Evolutionary conservation across 768 basidiomycete species (phyloP).

Genomic region (Russula olivacea): DNA sequence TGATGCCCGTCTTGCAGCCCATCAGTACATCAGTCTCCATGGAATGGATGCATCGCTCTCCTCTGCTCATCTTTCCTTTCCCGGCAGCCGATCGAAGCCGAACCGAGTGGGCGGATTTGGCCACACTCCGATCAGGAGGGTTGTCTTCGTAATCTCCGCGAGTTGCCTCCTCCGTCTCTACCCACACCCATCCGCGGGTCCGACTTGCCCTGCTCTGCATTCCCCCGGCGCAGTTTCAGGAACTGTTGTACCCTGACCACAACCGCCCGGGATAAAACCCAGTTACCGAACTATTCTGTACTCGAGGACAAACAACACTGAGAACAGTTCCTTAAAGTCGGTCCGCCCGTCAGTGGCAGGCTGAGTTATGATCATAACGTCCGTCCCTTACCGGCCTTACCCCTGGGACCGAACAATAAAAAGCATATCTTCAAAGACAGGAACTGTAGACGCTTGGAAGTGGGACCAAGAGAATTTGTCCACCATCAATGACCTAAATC

Average conservation of each 20-base stretch:
- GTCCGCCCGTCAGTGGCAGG: no score
- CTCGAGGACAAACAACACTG: not conserved
- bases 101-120: conserved; percentile 4
- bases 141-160: conserved; percentile 23
- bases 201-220: not conserved
- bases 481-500: not conserved
- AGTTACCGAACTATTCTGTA: not conserved
- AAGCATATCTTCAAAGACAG: not conserved
- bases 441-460: not conserved
- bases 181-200: conserved; percentile 13
- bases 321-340: not conserved
- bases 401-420: not conserved
- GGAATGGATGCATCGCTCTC: not conserved
- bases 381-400: no score
- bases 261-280: not conserved
- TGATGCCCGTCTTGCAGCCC: no score
- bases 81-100: not conserved
- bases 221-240: not conserved
- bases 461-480: not conserved
- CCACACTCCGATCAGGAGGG: conserved; percentile 21
- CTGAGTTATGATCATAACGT: not conserved
- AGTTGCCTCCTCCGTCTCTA: conserved; percentile 4
- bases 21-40: not conserved
- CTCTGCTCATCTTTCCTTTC: conserved; percentile 11
- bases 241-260: not conserved